Conservation (phyloP, 2,329 filamentous ascomycete genomes). For the Fusarium ramigenum region DNA sequence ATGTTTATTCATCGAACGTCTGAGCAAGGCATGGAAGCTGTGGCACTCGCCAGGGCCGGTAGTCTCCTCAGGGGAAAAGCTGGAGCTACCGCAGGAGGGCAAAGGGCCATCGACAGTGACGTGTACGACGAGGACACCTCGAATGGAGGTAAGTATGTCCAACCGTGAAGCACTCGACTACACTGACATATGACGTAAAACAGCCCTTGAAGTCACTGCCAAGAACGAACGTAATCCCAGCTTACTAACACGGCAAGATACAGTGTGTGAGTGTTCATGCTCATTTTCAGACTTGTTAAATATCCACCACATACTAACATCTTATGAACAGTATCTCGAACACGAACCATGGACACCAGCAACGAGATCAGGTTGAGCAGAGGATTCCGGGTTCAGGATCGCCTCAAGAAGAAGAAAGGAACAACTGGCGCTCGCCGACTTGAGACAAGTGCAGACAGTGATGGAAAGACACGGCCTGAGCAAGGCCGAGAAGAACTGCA, state of each 20-base stretch:
- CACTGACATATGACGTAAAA: neutral
- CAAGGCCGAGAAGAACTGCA: constrained; percentile 2
- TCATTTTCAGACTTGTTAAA: neutral
- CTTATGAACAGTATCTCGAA: constrained; percentile 26
- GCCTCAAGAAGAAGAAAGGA: neutral
- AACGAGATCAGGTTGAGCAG: constrained; percentile 49
- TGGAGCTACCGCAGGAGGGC: neutral
- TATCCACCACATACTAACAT: neutral
- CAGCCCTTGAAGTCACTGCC: neutral
- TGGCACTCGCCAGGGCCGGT: constrained; percentile 53
- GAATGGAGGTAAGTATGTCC: constrained; percentile 6
- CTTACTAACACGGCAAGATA: constrained; percentile 19
- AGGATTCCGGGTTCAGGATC: constrained; percentile 20
- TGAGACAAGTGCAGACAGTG: neutral
- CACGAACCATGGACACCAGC: constrained; percentile 30
- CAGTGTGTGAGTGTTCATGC: constrained; percentile 19
- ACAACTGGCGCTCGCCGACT: neutral
- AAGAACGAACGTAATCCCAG: neutral
- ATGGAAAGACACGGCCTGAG: constrained; percentile 1
- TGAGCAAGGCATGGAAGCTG: constrained; percentile 55
- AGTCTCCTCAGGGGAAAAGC: constrained; percentile 46
- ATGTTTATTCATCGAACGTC: constrained; percentile 49
- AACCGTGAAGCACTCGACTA: neutral
- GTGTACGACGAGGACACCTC: neutral
- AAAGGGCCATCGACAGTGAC: neutral